Conservation (phyloP, 1,284 basidiomycete species). For the Boletus mariae region DNA sequence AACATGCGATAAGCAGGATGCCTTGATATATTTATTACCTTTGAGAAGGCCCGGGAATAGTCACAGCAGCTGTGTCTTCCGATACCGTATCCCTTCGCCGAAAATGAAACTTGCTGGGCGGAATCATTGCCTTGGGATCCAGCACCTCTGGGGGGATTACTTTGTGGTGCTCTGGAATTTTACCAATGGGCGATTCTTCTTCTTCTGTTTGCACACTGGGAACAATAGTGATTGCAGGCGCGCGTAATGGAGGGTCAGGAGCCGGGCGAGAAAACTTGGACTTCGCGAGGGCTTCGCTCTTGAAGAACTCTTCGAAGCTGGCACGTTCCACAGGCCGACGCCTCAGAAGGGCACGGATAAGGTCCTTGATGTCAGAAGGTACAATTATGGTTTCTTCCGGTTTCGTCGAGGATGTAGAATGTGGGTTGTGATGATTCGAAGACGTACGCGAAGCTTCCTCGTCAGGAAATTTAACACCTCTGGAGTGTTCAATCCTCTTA, state of each 20-base stretch:
- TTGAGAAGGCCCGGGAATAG: constrained; percentile 9
- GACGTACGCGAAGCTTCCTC: constrained; percentile 55
- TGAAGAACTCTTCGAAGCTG: constrained; percentile 91
- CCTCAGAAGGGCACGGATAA: constrained; percentile 83
- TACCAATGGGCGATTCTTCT: constrained; percentile 26
- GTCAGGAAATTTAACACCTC: constrained; percentile 90
- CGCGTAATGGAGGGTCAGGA: constrained; percentile 21
- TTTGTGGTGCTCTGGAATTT: constrained; percentile 61
- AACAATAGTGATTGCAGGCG: constrained; percentile 10
- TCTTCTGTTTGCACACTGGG: constrained; percentile 26
- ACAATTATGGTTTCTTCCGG: constrained; percentile 53
- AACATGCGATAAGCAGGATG: background rate
- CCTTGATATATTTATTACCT: constrained; percentile 14
- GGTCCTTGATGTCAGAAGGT: constrained; percentile 81
- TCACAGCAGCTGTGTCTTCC: constrained; percentile 11
- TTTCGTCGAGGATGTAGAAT: constrained; percentile 20
- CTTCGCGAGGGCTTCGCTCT: constrained; percentile 75
- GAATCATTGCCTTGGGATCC: constrained; percentile 74
- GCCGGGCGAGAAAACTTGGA: constrained; percentile 64
- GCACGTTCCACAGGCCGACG: constrained; percentile 83
- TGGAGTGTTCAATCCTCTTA: constrained; percentile 85
- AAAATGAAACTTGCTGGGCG: constrained; percentile 74
- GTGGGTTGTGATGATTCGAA: constrained; percentile 18
- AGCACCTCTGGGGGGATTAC: constrained; percentile 72
- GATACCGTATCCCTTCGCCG: constrained; percentile 35